A percentile compares a stretch with the other conserved stretches of the same genome.
These are phyloP conservation scores for Saccharomycopsis sp. DNA, from an alignment of 805 yeast species.

Conservation along the genomic window DNA sequence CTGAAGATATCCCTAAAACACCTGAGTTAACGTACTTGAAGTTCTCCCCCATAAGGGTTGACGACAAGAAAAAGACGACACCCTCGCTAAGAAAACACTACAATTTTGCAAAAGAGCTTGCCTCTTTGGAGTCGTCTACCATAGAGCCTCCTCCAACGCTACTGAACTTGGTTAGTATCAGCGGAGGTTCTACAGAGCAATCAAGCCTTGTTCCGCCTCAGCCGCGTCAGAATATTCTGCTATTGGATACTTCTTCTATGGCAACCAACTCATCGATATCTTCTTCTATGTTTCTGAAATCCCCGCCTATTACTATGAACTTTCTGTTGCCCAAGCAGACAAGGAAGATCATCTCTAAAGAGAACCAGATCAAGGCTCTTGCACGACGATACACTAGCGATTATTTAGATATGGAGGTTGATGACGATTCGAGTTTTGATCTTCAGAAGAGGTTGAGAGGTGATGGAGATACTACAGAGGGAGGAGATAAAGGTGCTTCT, in stretches of 20 bases:
- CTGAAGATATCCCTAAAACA: conserved; percentile 21
- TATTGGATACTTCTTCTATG: background rate
- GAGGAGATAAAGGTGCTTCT: background rate
- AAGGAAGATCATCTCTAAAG: background rate
- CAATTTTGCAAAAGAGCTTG: conserved; percentile 5
- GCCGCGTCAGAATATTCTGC: background rate
- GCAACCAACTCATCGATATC: background rate
- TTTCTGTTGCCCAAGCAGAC: conserved; percentile 1
- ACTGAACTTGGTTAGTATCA: conserved; percentile 6
- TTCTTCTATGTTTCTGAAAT: background rate
- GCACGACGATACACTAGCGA: conserved; percentile 20
- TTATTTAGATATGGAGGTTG: conserved; percentile 19
- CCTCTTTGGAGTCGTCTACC: background rate
- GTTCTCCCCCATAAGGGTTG: conserved; percentile 18
- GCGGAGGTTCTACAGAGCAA: background rate
- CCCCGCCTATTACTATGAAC: background rate
- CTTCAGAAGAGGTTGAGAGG: background rate
- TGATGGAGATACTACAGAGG: background rate
- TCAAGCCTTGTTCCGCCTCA: background rate
- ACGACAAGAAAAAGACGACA: background rate
- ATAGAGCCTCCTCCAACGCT: conserved; percentile 13
- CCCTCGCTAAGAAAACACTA: background rate
- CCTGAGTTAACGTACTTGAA: conserved; percentile 21
- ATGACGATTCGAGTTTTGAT: conserved; percentile 6
- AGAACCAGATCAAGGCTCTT: conserved; percentile 9